Percentiles rank a stretch among this genome's conserved stretches.
Conservation (phyloP, 352 stramenopile species). For the Pythium vanterpoolii region DNA sequence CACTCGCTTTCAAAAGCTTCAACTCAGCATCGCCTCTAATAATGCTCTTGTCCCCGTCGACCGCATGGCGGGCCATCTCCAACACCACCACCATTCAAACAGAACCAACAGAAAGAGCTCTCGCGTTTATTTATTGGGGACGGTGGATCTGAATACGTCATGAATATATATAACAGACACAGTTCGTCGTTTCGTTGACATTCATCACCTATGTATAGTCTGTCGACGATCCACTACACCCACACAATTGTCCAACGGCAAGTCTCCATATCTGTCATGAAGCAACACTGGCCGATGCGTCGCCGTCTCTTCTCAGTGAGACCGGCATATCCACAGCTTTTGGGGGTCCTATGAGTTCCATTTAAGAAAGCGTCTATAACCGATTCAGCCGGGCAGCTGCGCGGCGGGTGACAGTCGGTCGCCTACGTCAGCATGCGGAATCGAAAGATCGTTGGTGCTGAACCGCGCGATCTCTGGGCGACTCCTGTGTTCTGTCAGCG, state of each 20-base stretch:
- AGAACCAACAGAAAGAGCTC: background rate
- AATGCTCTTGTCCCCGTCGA: background rate
- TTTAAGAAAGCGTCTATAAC: too few species aligned
- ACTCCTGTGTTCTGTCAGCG: too few species aligned
- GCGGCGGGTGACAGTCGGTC: too few species aligned
- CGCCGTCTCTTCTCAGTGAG: too few species aligned
- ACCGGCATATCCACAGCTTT: too few species aligned
- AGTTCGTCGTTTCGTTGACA: background rate
- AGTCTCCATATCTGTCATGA: background rate
- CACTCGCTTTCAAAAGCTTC: too few species aligned
- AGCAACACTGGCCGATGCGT: too few species aligned
- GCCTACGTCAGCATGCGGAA: too few species aligned
- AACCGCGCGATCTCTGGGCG: too few species aligned
- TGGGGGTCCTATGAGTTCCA: too few species aligned
- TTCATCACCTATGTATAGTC: background rate
- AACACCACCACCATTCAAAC: background rate
- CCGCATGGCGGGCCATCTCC: background rate
- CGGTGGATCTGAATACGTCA: background rate
- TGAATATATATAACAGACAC: slow-evolving; percentile 4
- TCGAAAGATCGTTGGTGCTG: too few species aligned
- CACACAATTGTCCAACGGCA: background rate
- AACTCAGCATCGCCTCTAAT: background rate
- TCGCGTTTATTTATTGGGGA: slow-evolving; percentile 23
- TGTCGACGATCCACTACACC: background rate
- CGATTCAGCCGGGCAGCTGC: too few species aligned